phyloP scores from a whole-genome alignment of 495 filamentous ascomycete genomes.

The Podospora tetraspora region DNA sequence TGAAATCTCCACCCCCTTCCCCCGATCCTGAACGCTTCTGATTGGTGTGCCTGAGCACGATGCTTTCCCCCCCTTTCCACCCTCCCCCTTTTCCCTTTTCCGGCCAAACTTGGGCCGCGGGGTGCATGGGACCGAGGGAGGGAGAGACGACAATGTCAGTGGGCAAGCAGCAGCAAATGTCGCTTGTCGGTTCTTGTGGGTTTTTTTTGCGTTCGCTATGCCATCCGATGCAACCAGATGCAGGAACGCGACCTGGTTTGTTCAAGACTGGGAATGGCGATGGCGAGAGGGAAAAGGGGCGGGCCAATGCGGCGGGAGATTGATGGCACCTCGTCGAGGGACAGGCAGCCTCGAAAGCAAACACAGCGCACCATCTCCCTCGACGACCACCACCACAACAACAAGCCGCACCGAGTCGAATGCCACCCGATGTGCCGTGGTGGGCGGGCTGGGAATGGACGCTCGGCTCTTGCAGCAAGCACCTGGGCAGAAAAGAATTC shows the following conservation, averaged over 20 bases:
- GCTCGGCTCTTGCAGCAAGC: background rate
- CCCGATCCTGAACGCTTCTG: background rate
- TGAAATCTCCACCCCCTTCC: background rate
- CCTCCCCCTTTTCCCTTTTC: background rate
- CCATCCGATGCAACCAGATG: constrained; percentile 17
- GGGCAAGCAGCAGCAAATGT: background rate
- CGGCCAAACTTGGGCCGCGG: background rate
- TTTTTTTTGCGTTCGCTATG: background rate
- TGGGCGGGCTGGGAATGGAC: no score
- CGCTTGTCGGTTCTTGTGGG: background rate
- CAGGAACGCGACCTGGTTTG: constrained; percentile 13
- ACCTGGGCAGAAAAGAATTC: background rate
- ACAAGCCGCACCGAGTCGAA: no score
- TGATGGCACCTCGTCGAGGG: background rate
- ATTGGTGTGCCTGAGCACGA: constrained; percentile 3
- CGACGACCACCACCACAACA: background rate
- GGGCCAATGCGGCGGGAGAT: background rate
- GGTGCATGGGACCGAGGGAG: background rate
- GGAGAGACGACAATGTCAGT: background rate
- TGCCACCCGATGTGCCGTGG: background rate
- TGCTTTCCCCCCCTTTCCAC: background rate
- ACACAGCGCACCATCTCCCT: background rate
- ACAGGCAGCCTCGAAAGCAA: constrained; percentile 2
- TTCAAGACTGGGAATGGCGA: background rate
- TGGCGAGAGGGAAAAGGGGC: background rate